Conservation (phyloP, 441 rosid genomes). For the Isatis lusitanica region DNA sequence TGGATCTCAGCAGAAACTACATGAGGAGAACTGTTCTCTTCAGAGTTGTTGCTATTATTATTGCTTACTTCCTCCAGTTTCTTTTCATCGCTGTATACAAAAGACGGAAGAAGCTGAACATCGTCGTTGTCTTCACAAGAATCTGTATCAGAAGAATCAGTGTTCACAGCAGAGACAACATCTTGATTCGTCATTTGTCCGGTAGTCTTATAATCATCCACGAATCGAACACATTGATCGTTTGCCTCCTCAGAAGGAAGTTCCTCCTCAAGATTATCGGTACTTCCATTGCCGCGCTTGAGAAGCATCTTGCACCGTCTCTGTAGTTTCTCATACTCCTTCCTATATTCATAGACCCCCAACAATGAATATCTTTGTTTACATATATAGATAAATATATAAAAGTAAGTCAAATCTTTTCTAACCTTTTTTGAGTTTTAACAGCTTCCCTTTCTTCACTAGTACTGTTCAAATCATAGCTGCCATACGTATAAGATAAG, state of each 20-base stretch:
- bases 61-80: slow-evolving; percentile 42
- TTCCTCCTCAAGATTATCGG: slow-evolving; percentile 52
- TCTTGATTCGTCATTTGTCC: slow-evolving; percentile 45
- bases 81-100: slow-evolving; percentile 46
- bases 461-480: slow-evolving; percentile 61
- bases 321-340: slow-evolving; percentile 78
- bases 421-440: slow-evolving; percentile 64
- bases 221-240: slow-evolving; percentile 45
- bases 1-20: slow-evolving; percentile 35
- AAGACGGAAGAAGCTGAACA: slow-evolving; percentile 48
- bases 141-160: slow-evolving; percentile 75
- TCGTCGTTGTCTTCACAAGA: slow-evolving; percentile 68
- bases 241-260: slow-evolving; percentile 56
- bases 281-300: slow-evolving; percentile 38
- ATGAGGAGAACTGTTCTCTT: slow-evolving; percentile 37
- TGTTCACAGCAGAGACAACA: slow-evolving; percentile 52
- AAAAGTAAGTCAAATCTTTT: neutral
- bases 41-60: slow-evolving; percentile 7
- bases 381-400: neutral
- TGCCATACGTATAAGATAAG: neutral
- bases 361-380: neutral
- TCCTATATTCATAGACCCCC: slow-evolving; percentile 48
- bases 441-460: slow-evolving; percentile 66
- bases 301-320: slow-evolving; percentile 59
- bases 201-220: slow-evolving; percentile 43